Conservation (phyloP, 2,329 filamentous ascomycete genomes). For the Botryosphaeria dothidea region DNA sequence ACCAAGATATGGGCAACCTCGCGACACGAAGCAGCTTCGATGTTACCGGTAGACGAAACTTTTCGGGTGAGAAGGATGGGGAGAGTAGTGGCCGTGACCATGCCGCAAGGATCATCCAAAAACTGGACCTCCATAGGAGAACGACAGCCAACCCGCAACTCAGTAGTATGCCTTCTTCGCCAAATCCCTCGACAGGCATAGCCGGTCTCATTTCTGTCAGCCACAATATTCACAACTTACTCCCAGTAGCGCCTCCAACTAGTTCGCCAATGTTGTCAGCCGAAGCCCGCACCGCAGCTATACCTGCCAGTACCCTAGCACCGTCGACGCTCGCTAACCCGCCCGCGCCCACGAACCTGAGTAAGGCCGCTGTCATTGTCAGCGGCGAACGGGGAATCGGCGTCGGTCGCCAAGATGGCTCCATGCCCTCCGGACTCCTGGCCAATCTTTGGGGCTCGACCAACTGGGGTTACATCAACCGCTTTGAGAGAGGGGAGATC, state of each 20-base stretch:
- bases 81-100: constrained; percentile 77
- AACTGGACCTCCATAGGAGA: constrained; percentile 85
- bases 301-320: constrained; percentile 67
- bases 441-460: constrained; percentile 93
- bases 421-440: constrained; percentile 80
- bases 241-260: constrained; percentile 11
- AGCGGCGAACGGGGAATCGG: constrained; percentile 73
- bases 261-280: constrained; percentile 33
- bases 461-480: constrained; percentile 73
- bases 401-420: constrained; percentile 61
- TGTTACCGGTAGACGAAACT: constrained; percentile 54
- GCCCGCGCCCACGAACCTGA: constrained; percentile 81
- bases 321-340: constrained; percentile 81
- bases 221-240: constrained; percentile 22
- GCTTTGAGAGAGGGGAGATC: constrained; percentile 57
- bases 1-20: constrained; percentile 44
- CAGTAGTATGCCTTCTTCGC: constrained; percentile 29
- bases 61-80: constrained; percentile 61
- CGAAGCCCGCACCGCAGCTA: constrained; percentile 37
- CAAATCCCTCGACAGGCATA: constrained; percentile 59
- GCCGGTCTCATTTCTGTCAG: constrained; percentile 84
- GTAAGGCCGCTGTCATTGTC: constrained; percentile 79
- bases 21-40: constrained; percentile 72
- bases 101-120: constrained; percentile 86
- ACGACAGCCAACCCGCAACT: constrained; percentile 58